Conservation (phyloP, 495 filamentous ascomycete genomes). For the Tuber melanosporum region DNA sequence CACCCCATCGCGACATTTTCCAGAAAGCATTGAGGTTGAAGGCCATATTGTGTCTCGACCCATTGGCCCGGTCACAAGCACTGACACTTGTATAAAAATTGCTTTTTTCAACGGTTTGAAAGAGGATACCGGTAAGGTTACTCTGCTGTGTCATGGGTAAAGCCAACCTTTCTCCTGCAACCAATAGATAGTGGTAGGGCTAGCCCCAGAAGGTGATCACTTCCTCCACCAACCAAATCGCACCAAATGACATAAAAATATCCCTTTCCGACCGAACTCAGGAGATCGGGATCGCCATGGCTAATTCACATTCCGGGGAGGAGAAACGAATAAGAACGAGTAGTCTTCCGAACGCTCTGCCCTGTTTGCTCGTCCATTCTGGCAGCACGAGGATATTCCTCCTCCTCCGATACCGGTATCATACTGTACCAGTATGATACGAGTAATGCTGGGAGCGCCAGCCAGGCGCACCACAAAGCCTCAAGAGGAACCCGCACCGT, state of each 20-base stretch:
- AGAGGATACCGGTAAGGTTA: background rate
- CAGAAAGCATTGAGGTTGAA: background rate
- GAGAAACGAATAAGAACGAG: background rate
- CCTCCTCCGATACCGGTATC: too few relatives aligned
- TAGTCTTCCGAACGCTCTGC: background rate
- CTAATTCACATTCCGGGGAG: background rate
- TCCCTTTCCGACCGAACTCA: background rate
- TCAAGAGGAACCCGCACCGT: background rate
- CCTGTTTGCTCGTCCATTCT: background rate
- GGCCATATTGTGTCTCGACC: background rate
- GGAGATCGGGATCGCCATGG: background rate
- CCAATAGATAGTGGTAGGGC: background rate
- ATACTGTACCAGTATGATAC: too few relatives aligned
- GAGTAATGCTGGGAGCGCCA: background rate
- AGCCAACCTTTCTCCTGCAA: background rate
- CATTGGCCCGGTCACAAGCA: background rate
- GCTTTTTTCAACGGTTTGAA: background rate
- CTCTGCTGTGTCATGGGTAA: background rate
- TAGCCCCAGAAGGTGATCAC: background rate
- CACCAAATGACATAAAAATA: background rate
- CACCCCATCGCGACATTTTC: background rate
- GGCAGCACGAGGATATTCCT: background rate
- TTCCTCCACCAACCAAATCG: background rate
- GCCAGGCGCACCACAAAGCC: background rate
- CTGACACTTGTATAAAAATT: background rate